Evolutionary conservation across 768 basidiomycete genomes (phyloP), one percentile per base, ranked within the genome.

Genomic region (Mycena galericulata): DNA sequence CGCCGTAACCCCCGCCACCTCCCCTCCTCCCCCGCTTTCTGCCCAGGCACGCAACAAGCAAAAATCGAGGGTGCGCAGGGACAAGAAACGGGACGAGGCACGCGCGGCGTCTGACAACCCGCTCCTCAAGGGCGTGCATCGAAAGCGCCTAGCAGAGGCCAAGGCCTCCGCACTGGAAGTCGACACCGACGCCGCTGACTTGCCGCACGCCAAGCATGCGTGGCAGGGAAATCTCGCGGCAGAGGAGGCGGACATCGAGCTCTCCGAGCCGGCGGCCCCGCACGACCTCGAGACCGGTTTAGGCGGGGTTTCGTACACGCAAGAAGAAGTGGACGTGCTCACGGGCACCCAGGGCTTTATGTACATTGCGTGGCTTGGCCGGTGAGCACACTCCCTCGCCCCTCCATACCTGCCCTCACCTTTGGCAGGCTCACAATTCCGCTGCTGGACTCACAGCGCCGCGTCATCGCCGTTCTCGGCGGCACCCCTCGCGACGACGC

Each of bases 141-240:
- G 7, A 10, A 40, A 30, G 12, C 54, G 32, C 9, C 8, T 17
- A 2, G 17, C 3, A 7, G 46, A 58, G 29, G 55, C 45, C 29
- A 24, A 26, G n/a, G 18, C 22, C 0, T 14, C 41, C 6, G 46
- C 46, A 0, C 10, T 68, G 8, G 8, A 40, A 1, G 46, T 57
- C 2, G 22, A 53, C 20, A 1, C 36, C 32, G 54, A 68, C 10
- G 45, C 38, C 26, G 7, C 45, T 14, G 27, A 54, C 2, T 41
- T 68, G 11, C 51, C 61, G 4, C 67, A 68, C 22, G 36, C 67
- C 24, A 49, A 53, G 22, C 60, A 53, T 4, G 53, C 60, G 15
- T 68, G 67, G 67, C 62, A 58, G 22, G 67, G 67, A 1, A 27
- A 18, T 11, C 58, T 38, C 10, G 18, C 14, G 3, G 57, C 51